Evolutionary conservation across 2,329 filamentous ascomycete genomes (phyloP), one percentile per base, ranked within the genome.

Genomic region (Gyromitra esculenta): DNA sequence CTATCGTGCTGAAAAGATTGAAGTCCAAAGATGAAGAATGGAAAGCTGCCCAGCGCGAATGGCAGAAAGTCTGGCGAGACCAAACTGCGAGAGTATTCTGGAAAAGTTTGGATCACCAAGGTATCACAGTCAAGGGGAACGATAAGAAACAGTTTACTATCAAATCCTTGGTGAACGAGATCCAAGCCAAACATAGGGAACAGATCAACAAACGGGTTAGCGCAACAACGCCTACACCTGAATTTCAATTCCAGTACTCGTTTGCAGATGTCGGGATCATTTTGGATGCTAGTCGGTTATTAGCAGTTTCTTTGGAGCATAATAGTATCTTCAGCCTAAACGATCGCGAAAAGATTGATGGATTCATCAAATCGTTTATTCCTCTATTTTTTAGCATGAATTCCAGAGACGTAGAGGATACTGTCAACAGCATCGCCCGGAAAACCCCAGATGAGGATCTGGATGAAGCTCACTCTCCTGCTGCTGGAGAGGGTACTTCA

Each of bases 1-100:
- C 96, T 0, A 90, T 98, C 48, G 88, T 99, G 37, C 86, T 99
- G 76, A 91, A 92, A 66, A 89, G 96, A 11, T 87, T 99, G 80
- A 98, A 98, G 85, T 93, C 96, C 81, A 97, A 98, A 83, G 91
- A 96, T 57, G 96, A 99, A 83, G 94, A 98, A 81, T 99, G 96
- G 96, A 93, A 97, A 79, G 94, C 96, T 80, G 95, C 93, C 5
- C 94, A 92, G 83, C 93, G 96, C 41, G 96, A 99, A 83, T 99
- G 96, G 96, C 94, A 98, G 84, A 97, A 97, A 84, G 94, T 99
- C 6, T 99, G 96, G 96, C 93, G 96, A 79, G 91, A 93, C 64
- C 96, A 98, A 85, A 98, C 95, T 31, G 92, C 97, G 82, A 91
- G 92, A 81, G 95, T 97, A 86, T 97, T 97, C 84, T 92, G 96